phyloP scores from a whole-genome alignment of 2,329 filamentous ascomycete species.

The Neonectria neomacrospora region DNA sequence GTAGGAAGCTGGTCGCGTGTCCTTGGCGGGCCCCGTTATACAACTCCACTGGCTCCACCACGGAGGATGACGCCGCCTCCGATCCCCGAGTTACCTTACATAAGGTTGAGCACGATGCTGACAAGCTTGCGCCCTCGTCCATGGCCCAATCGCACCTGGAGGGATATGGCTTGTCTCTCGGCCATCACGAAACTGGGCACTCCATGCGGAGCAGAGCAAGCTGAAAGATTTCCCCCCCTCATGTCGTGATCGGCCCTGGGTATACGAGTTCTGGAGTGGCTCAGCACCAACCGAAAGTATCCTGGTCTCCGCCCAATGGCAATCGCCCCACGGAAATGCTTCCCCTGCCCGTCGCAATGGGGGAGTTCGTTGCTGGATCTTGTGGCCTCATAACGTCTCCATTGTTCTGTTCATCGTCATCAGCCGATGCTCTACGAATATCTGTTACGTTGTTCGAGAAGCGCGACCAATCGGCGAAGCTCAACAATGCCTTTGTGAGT shows the following conservation, averaged over 20 bases:
- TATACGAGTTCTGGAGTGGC: constrained; percentile 8
- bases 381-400: neutral
- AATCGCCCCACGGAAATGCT: neutral
- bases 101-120: neutral
- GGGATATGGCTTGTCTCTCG: neutral
- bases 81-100: neutral
- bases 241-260: neutral
- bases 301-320: constrained; percentile 5
- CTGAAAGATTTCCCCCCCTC: neutral
- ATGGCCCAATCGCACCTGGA: neutral
- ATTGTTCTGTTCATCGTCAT: no score
- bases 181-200: neutral
- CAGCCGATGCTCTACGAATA: neutral
- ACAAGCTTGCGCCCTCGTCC: neutral
- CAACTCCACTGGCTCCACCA: constrained; percentile 16
- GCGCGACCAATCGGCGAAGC: no score
- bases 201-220: neutral
- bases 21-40: constrained; percentile 1
- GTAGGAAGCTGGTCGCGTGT: constrained; percentile 39
- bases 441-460: neutral
- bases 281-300: constrained; percentile 5
- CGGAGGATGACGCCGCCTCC: neutral
- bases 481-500: no score
- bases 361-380: constrained; percentile 7
- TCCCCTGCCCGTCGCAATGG: constrained; percentile 1